Base-by-base conservation (phyloP, 371 early-diverging fungal genomes). In the Entomophthora muscae region DNA sequence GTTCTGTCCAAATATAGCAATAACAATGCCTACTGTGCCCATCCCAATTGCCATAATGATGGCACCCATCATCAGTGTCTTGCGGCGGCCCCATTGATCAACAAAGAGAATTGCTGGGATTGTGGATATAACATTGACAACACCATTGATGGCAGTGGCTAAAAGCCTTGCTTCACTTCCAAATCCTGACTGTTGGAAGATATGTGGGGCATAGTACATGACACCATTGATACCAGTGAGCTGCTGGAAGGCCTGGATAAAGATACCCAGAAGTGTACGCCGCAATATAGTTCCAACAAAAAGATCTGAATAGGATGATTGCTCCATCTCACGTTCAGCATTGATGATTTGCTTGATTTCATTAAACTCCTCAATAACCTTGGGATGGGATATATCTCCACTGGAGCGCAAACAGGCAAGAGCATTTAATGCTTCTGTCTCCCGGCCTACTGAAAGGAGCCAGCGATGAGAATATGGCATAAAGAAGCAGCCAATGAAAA, bases 401-500 rank as follows among this genome's bases (percentile, higher is more conserved):
- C 69, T 69, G 53, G 79, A 77, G 32, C 89, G 81, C 69, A 94
- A 72, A 42, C 78, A 76, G 31, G 89, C 83, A n/a, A 95, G 70
- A 2, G 80, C 80, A 28, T 67, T 61, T 21, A 79, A 68, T 10
- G 87, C 90, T 57, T 84, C 81, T 22, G 81, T 82, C 30, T 80
- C 73, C 17, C 84, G 78, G 51, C 69, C 59, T 3, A n/a, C 30
- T 28, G 81, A 80, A 42, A 83, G 77, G 61, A 95, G 72, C 91
- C 92, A 95, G 71, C 94, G 88, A 32, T 94, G 94, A 3, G 93
- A 91, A 71, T 69, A 81, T 22, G 94, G 95, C 76, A 91, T 83
- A 70, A 89, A 77, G 24, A 80, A 31, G 70, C 85, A 85, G 64
- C 85, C 75, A 30, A 77, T 2, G 24, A 83, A 27, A 27, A 64